phyloP scores from a whole-genome alignment of 1,139 yeast genomes.

The Geotrichum bryndzae region DNA sequence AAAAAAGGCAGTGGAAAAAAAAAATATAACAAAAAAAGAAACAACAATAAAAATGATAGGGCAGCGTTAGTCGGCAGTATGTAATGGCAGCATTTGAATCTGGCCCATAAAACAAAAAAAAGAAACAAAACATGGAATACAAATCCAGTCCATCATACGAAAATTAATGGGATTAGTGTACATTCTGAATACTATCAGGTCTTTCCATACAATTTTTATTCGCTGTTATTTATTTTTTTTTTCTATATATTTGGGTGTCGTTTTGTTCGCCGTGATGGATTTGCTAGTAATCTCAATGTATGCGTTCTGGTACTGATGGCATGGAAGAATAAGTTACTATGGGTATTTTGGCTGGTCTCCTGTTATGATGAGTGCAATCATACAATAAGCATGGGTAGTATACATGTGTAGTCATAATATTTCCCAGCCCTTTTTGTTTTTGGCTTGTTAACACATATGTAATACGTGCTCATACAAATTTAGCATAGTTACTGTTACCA shows the following conservation, averaged over 20 bases:
- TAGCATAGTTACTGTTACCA: not conserved
- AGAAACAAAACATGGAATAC: not conserved
- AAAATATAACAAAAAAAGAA: not conserved
- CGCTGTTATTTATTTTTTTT: not conserved
- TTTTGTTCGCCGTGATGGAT: no score
- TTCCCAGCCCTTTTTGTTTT: no score
- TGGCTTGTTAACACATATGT: no score
- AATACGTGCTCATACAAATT: not conserved
- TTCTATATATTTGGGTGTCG: no score
- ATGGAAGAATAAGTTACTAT: not conserved
- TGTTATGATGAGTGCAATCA: no score
- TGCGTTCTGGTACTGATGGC: not conserved
- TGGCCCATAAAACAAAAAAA: not conserved
- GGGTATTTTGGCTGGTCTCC: no score
- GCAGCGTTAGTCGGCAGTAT: not conserved
- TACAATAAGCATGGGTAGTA: not conserved
- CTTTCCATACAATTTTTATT: not conserved
- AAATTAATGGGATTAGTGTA: no score
- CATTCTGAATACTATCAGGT: not conserved
- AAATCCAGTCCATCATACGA: no score
- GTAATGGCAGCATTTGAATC: not conserved
- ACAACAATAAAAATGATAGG: not conserved
- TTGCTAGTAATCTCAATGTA: not conserved
- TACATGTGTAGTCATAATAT: not conserved
- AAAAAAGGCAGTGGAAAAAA: not conserved